A percentile compares a stretch with the other conserved stretches of the same genome.
These are phyloP conservation scores for Cucurbita moschata DNA, from an alignment of 306 rosid species.

Conservation along the genomic window DNA sequence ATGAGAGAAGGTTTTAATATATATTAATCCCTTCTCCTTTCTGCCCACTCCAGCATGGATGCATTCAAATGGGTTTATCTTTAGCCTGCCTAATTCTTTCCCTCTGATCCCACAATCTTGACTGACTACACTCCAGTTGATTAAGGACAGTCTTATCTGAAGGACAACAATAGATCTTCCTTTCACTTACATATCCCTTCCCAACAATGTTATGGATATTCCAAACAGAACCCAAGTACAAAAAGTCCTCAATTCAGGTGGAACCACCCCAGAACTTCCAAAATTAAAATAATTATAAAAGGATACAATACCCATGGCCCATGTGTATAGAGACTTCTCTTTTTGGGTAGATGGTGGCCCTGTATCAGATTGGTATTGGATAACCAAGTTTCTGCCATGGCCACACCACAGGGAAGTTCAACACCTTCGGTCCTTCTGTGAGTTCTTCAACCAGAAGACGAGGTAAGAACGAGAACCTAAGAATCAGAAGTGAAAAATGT, in stretches of 20 bases:
- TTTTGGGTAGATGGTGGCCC: conserved; percentile 1
- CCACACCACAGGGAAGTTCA: neutral
- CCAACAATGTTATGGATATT: neutral
- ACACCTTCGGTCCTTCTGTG: neutral
- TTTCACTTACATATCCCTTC: neutral
- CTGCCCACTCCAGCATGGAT: too few relatives aligned
- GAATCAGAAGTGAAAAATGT: conserved; percentile 8
- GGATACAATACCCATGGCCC: neutral
- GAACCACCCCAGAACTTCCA: neutral
- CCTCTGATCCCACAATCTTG: conserved; percentile 5
- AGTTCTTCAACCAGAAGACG: neutral
- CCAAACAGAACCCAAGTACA: neutral
- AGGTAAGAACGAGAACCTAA: neutral
- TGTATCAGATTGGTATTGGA: neutral
- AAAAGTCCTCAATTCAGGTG: neutral
- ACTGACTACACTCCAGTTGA: conserved; percentile 2
- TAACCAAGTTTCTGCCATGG: neutral
- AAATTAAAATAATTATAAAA: neutral
- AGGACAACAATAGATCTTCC: neutral
- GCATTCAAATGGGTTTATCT: neutral
- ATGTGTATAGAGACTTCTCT: neutral
- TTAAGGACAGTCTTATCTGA: neutral
- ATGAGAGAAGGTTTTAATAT: too few relatives aligned
- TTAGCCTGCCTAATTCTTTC: conserved; percentile 10
- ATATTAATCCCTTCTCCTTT: too few relatives aligned